These are phyloP conservation scores for Lunasporangiospora selenospora DNA, from an alignment of 192 early-diverging fungal genomes.

Conservation along the genomic window DNA sequence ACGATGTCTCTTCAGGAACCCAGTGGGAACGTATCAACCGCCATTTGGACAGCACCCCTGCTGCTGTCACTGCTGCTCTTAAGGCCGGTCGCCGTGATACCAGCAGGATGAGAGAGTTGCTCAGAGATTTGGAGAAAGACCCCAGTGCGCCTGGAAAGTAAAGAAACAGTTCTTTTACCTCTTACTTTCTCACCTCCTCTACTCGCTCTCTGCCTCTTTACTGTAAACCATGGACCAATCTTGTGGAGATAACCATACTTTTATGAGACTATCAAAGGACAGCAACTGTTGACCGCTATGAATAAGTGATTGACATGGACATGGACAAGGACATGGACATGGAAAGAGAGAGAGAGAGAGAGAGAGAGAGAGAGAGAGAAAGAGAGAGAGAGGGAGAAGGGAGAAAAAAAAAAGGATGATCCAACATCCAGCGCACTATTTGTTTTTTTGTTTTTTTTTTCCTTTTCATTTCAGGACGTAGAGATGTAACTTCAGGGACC, in stretches of 20 bases:
- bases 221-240: no score
- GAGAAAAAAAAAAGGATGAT: neutral
- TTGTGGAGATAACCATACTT: no score
- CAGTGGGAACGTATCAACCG: slow-evolving; percentile 78
- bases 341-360: neutral
- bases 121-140: slow-evolving; percentile 73
- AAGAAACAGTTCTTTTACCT: no score
- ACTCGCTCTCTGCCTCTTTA: no score
- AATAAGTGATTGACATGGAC: no score
- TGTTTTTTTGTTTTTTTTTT: neutral
- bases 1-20: slow-evolving; percentile 62
- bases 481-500: no score
- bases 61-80: slow-evolving; percentile 42
- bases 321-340: neutral
- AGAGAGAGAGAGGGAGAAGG: neutral
- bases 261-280: no score
- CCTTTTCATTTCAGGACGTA: neutral
- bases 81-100: slow-evolving; percentile 63
- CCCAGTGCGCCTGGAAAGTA: slow-evolving; percentile 69
- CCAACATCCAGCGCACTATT: neutral
- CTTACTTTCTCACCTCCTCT: no score
- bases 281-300: no score
- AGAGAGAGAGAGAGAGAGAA: neutral
- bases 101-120: slow-evolving; percentile 71
- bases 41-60: slow-evolving; percentile 65